phyloP scores from a whole-genome alignment of 768 basidiomycete genomes.

The Leccinum broughii region DNA sequence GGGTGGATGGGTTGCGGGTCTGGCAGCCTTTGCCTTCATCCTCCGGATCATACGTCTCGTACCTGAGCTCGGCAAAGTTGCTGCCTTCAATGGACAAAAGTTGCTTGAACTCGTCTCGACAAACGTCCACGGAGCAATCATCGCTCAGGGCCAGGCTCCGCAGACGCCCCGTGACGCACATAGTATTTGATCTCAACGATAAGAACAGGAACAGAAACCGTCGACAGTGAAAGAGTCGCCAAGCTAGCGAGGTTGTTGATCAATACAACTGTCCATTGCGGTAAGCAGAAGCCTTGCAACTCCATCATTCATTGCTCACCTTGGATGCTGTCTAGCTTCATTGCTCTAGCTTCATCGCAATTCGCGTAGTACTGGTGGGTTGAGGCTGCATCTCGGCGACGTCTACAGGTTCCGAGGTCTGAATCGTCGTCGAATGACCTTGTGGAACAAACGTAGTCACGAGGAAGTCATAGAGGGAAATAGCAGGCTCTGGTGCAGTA shows the following conservation, averaged over 20 bases:
- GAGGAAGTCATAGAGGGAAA: slow-evolving; percentile 93
- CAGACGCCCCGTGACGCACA: slow-evolving; percentile 78
- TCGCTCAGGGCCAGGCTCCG: slow-evolving; percentile 84
- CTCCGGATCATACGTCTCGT: slow-evolving; percentile 83
- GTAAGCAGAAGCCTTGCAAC: slow-evolving; percentile 12
- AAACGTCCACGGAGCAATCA: slow-evolving; percentile 52
- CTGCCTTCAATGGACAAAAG: slow-evolving; percentile 92
- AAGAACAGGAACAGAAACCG: slow-evolving; percentile 69
- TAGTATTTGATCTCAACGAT: slow-evolving; percentile 66
- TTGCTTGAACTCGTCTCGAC: slow-evolving; percentile 72
- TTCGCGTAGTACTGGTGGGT: slow-evolving; percentile 64
- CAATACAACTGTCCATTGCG: slow-evolving; percentile 58
- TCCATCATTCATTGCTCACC: slow-evolving; percentile 42
- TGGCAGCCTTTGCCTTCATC: slow-evolving; percentile 48
- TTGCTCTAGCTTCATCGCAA: slow-evolving; percentile 55
- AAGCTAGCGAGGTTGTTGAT: slow-evolving; percentile 68
- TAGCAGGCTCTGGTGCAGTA: slow-evolving; percentile 85
- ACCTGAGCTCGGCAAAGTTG: slow-evolving; percentile 90
- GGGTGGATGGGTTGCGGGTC: slow-evolving; percentile 35
- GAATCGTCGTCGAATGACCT: slow-evolving; percentile 10
- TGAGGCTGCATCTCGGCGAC: slow-evolving; percentile 3
- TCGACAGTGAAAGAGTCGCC: slow-evolving; percentile 87
- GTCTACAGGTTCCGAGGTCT: slow-evolving; percentile 11
- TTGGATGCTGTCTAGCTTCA: slow-evolving; percentile 71
- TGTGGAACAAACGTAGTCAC: slow-evolving; percentile 91